Evolutionary conservation across 345 rosid genomes (phyloP), one percentile per base, ranked within the genome.

Genomic region (Noccaea caerulescens): DNA sequence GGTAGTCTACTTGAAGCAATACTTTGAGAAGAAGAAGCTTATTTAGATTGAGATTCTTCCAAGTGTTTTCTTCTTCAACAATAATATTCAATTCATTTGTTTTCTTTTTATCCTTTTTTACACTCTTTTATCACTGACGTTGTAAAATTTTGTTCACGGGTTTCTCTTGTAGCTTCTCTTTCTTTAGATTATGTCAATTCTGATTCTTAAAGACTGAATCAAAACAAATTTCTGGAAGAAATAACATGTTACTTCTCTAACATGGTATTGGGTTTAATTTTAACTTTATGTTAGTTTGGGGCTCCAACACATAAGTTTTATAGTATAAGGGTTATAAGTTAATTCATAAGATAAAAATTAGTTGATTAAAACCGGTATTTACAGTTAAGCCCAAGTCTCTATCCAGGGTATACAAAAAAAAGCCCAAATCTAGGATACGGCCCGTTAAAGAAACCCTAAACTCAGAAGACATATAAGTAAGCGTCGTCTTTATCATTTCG

Each of bases 11-110:
- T 76, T 94, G 86, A 94, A 89, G 87, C 84, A 75, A 18, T 95
- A 82, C 84, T 95, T 92, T 61, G 88, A 79, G 56, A 95, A 86
- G 83, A 92, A 89, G 90, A 95, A 92, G 80, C 97, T 95, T 51
- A 85, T 95, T 25, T 94, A 60, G 81, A 56, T 39, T n/a, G 44
- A 33, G 27, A 30, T 52, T 60, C 4, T 4, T 49, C 53, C 12
- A 51, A 30, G 63, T 32, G 33, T 55, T 8, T 43, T 42, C 7
- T 58, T 18, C 7, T 45, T 55, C 5, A 34, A 42, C 42, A 68
- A 54, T 39, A 69, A 46, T 69, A 69, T 74, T 50, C 67, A 53
- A 58, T 68, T 75, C 52, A 3, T 59, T 56, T 39, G 16, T 18
- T 37, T 73, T 41, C 13, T 62, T 55, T 39, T 59, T 20, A 20